Evolutionary conservation across 371 early-diverging fungal species (phyloP).

Genomic region (Mucor sp.): DNA sequence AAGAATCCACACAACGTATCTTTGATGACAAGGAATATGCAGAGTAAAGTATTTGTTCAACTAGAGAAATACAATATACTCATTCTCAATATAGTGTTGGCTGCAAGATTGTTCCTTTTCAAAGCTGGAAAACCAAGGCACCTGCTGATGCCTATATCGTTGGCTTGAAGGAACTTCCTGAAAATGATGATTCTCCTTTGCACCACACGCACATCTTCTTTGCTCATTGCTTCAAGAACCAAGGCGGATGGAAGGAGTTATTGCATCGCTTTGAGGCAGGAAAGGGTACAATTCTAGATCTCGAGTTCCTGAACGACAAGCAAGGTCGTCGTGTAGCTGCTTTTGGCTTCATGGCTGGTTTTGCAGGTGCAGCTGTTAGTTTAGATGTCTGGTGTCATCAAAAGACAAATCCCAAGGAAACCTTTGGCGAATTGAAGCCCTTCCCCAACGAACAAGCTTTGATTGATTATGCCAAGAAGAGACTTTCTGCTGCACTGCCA

Average conservation of each 20-base stretch:
- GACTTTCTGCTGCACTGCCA: slow-evolving; percentile 63
- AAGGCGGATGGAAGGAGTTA: slow-evolving; percentile 94
- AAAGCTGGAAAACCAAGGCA: slow-evolving; percentile 85
- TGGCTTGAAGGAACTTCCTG: slow-evolving; percentile 96
- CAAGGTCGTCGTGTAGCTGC: slow-evolving; percentile 94
- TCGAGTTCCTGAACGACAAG: slow-evolving; percentile 88
- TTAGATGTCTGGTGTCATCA: slow-evolving; percentile 93
- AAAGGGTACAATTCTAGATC: slow-evolving; percentile 87
- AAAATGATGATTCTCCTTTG: slow-evolving; percentile 86
- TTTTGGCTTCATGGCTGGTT: slow-evolving; percentile 97
- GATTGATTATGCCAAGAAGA: slow-evolving; percentile 69
- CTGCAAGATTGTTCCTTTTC: slow-evolving; percentile 75
- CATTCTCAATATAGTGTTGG: slow-evolving; percentile 59
- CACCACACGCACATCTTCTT: slow-evolving; percentile 96
- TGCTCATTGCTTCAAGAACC: slow-evolving; percentile 97
- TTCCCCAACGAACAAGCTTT: slow-evolving; percentile 85
- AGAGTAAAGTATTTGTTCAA: slow-evolving; percentile 45
- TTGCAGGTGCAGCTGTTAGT: slow-evolving; percentile 92
- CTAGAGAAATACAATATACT: not conserved
- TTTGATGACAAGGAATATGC: slow-evolving; percentile 90
- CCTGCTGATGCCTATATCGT: slow-evolving; percentile 89
- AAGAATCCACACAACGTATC: slow-evolving; percentile 78
- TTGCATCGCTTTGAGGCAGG: slow-evolving; percentile 84
- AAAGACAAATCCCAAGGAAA: slow-evolving; percentile 41
- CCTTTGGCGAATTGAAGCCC: slow-evolving; percentile 76